Base-by-base conservation (phyloP, 306 rosid genomes). In the Bauhinia variegata region DNA sequence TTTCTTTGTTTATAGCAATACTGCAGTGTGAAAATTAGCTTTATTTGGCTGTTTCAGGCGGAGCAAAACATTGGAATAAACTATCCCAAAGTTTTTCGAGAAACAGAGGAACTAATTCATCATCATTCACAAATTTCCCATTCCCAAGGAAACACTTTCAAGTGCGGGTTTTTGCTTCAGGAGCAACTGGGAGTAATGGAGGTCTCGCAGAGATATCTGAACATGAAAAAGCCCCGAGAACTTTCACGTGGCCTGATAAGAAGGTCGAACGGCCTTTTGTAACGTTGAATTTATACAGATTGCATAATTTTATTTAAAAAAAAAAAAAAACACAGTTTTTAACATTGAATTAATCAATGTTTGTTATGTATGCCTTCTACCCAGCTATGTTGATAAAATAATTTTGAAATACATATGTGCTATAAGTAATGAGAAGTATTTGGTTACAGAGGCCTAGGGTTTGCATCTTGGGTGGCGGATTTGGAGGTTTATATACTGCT, bases 401-500 rank as follows among this genome's bases (percentile, higher is more conserved):
- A 23, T 11, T 64, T 65, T 58, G 34, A 39, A 14, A 17, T 11
- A 42, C 52, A 11, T 52, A 13, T 37, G 6, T 75, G 14, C 4
- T 42, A 23, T 33, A 2, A 42, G 28, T 58, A 39, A 43, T 33
- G 5, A 18, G 17, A 38, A 11, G 31, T 64, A 1, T 56, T 48
- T 46, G 8, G 12, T 62, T 75, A 57, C 91, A 90, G 98, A 89
- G 55, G 64, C 96, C 96, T 36, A 83, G 95, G 80, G 84, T 92
- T 33, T 92, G 98, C 63, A 89, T 92, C 74, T 79, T 92, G 57
- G 98, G 98, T 33, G 98, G 98, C 46, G 98, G 98, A 60, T 92
- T 92, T 67, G 98, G 98, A 64, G 98, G 98, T 67, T 82, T 92
- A 54, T 92, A 89, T 70, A 92, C 98, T 65, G 98, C 96, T 55